Evolutionary conservation across 306 rosid genomes (phyloP), one percentile per base, ranked within the genome.

Genomic region (Alnus glutinosa): DNA sequence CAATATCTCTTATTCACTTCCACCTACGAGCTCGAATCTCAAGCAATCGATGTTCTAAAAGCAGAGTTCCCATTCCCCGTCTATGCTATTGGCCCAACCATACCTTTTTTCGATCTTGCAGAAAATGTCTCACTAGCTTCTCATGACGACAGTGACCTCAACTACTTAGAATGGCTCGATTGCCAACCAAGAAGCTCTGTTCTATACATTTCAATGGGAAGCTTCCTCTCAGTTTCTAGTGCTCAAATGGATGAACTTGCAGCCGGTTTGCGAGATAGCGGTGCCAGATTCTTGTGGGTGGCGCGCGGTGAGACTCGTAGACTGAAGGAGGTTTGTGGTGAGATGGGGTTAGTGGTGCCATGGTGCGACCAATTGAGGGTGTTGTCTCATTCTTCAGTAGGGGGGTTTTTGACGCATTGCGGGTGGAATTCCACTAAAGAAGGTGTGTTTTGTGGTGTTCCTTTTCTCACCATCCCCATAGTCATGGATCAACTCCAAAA

Each of bases 391-490:
- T 49, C 80, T 55, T 58, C 84, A 9, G 2, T 85, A 0, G 90
- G 85, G 2, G 89, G 88, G 0, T 83, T 83, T 78, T 61, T 66
- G 85, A 77, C 85, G 5, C 89, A 83, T 32, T 87, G 91, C 66
- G 89, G 93, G 2, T 89, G 91, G 93, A 87, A 86, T 86, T 89
- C 89, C 0, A 82, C 77, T 12, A 69, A 73, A 23, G 93, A 89
- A 82, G 85, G 86, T 54, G 36, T 85, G 19, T 61, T 85, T 75
- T 44, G 72, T 6, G 91, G 91, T 0, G 82, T 89, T 42, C 89
- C 88, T 0, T 51, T 89, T 73, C 73, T 89, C 0, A 82, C 89
- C 1, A 70, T 62, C 7, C 89, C 91, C 15, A 73, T 85, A 18
- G 1, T 13, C 34, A 63, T 54, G 76, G 87, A 89, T 82, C 93